A percentile compares a stretch with the other conserved stretches of the same genome.
Evolutionary conservation across 495 filamentous ascomycete genomes (phyloP).

Genomic region (Penicillium lagena): DNA sequence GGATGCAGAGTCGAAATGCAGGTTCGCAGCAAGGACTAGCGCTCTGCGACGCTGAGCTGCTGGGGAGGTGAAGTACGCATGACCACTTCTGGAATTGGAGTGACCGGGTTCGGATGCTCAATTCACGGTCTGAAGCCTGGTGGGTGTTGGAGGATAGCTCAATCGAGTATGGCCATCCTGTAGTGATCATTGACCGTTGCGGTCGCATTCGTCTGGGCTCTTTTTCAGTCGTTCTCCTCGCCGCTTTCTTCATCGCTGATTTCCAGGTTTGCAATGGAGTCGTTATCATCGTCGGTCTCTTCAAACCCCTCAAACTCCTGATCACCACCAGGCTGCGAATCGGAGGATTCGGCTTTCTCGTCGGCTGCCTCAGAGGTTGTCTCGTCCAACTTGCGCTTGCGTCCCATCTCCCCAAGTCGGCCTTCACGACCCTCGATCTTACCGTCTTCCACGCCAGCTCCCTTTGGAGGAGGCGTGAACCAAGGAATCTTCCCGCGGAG

Average conservation of each 20-base stretch:
- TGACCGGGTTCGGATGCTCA: too few relatives aligned
- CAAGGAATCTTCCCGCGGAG: conserved; percentile 91
- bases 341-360: conserved; percentile 16
- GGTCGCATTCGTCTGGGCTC: too few relatives aligned
- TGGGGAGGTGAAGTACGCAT: too few relatives aligned
- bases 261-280: conserved; percentile 38
- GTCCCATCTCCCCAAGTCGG: conserved; percentile 57
- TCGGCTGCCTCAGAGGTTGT: conserved; percentile 24
- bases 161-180: too few relatives aligned
- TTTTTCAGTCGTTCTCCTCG: conserved; percentile 31
- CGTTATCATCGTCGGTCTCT: conserved; percentile 26
- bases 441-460: conserved; percentile 45
- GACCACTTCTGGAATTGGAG: too few relatives aligned
- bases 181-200: too few relatives aligned
- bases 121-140: too few relatives aligned
- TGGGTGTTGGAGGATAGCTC: too few relatives aligned
- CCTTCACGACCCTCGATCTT: conserved; percentile 54
- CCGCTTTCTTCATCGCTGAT: conserved; percentile 40
- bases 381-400: conserved; percentile 47
- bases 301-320: conserved; percentile 36
- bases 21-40: too few relatives aligned
- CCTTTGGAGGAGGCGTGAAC: conserved; percentile 76
- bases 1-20: too few relatives aligned
- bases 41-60: not conserved
- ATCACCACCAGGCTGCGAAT: conserved; percentile 16